Evolutionary conservation across 1,139 yeast genomes (phyloP), one percentile per base, ranked within the genome.

Genomic region (Citeromyces siamensis): DNA sequence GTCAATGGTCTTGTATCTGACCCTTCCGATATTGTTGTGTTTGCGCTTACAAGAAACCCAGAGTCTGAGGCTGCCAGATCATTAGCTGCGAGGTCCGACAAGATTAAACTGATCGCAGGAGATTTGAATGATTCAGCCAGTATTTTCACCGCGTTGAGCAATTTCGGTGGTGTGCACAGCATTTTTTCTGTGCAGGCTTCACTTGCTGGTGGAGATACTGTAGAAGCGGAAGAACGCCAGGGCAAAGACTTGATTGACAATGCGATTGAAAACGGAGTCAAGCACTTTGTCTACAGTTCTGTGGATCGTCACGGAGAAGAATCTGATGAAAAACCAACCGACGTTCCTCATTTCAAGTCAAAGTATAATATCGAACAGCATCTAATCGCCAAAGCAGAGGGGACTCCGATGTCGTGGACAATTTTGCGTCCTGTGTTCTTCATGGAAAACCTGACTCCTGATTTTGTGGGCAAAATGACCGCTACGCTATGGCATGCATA

Each of bases 1-100:
- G 31, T 26, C 17, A 26, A 26, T n/a, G 31, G 17, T 26, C 31
- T 26, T n/a, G 16, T 26, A 6, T 14, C 17, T 4, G 31, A 26
- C 4, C 16, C 31, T 14, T 26, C 31, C 16, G 31, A 26, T 26
- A 12, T 26, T 8, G 16, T 17, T 9, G 17, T 26, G 5, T 26
- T 26, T 26, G 31, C 31, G 14, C 31, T 26, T n/a, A 26, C 31
- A 3, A 14, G 31, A 9, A 26, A 26, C 8, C 31, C 31, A 8
- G 31, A 26, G 17, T 26, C 31, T 9, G 16, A 26, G 5, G 31
- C 17, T 6, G 31, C 31, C 16, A 26, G 16, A 17, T 14, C 31
- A 5, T n/a, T 26, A 12, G 31, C 31, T 26, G 31, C 31, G 9
- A 26, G 8, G 16, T 26, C 31, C 8, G 31, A 6, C 5, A 26